Evolutionary conservation across 768 basidiomycete species (phyloP), one percentile per base, ranked within the genome.

Genomic region (Pisolithus marmoratus): DNA sequence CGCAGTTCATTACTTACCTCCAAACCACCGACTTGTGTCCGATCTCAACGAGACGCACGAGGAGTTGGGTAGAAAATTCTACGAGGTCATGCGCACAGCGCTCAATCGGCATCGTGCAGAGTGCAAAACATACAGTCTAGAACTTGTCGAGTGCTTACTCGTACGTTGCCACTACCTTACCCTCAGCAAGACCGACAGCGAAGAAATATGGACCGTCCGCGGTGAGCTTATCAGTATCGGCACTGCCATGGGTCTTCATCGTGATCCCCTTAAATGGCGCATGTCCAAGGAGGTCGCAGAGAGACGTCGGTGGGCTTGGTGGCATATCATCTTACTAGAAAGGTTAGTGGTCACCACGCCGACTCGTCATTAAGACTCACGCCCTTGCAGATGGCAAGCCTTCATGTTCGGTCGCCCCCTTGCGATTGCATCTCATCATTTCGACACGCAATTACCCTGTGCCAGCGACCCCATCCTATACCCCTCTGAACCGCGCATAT

Each of bases 301-400:
- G 64, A 77, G 90, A 52, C 74, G 90, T 47, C 74, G 90, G 49
- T 91, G 90, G 90, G 87, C 87, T 7, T 92, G 90, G 90, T 92
- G 90, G 90, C 87, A 92, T 67, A 87, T 89, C 54, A 69, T 92
- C 36, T 72, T 89, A 48, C 74, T 90, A 29, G 90, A 91, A 71
- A 75, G 88, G 87, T 86, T 48, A 34, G 79, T 60, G n/a, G 22
- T 37, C 48, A 23, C 49, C 14, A 40, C 52, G 56, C 51, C 31
- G 5, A 31, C 5, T 8, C 31, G 9, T 55, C n/a, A 43, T 34
- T 26, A 47, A 45, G 44, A 46, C 52, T 48, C 56, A 53, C 47
- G 9, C 38, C 34, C 53, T 38, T 43, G 19, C 61, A 89, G 88
- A 57, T 92, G 90, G 90, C 88, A 91, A 63, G 85, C 88, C 0